Conservation (phyloP, 2,329 filamentous ascomycete genomes). For the Hymenoscyphus linearis region DNA sequence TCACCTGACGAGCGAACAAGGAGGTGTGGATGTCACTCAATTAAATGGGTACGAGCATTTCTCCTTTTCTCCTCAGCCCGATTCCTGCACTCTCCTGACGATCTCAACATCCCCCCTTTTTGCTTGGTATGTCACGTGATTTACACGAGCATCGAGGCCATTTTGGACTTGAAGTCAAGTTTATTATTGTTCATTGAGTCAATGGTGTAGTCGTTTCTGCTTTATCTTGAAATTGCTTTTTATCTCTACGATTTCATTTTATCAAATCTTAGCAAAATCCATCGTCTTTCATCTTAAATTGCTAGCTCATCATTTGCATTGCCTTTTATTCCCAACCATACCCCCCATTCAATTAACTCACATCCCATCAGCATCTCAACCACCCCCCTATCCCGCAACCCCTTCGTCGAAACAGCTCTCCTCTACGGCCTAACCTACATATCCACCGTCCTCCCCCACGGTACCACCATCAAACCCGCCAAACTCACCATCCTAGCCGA, state of each 20-base stretch:
- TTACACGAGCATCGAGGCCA: not conserved
- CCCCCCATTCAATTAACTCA: constrained; percentile 8
- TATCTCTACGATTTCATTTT: not conserved
- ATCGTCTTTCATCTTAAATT: not conserved
- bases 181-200: not conserved
- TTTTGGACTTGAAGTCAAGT: not conserved
- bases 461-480: constrained; percentile 54
- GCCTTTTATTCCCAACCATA: not conserved
- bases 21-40: constrained; percentile 78
- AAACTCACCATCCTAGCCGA: constrained; percentile 86
- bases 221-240: not conserved
- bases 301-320: not conserved
- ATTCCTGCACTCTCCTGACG: not conserved
- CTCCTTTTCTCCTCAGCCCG: constrained; percentile 7
- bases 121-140: constrained; percentile 2
- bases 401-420: constrained; percentile 89
- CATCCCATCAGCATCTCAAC: constrained; percentile 23
- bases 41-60: constrained; percentile 60
- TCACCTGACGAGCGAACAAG: constrained; percentile 60
- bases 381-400: constrained; percentile 56
- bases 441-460: constrained; percentile 35
- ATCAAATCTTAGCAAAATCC: not conserved
- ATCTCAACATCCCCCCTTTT: constrained; percentile 9
- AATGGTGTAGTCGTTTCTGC: not conserved
- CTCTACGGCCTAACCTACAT: constrained; percentile 84